Base-by-base conservation (phyloP, 306 rosid species). In the Begonia fuchsioides region DNA sequence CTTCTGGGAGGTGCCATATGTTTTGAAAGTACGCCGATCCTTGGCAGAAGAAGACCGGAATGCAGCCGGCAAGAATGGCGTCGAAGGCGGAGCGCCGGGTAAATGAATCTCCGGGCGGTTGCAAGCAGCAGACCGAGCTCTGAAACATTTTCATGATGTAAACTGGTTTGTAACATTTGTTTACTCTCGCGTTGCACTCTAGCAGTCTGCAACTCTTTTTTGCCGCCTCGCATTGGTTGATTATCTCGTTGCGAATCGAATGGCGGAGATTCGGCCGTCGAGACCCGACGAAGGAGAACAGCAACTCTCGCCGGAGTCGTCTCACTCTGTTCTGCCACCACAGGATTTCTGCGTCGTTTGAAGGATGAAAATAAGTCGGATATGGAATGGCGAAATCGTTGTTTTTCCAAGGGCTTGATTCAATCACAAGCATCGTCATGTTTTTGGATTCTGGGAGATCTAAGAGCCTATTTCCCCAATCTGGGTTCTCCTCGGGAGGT, bases 291-390 rank as follows among this genome's bases (percentile, higher is more conserved):
- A 75, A 75, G 12, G 75, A 64, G 60, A 67, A 75, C 39, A 75
- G 20, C 38, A 35, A 60, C 12, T 40, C 40, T 55, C 81, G 60
- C 35, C 38, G 50, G 17, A 58, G 71, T 43, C 32, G 49, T 45
- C 68, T 63, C 69, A 71, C 62, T 53, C 68, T 53, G 52, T 38
- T 49, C 47, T 75, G 75, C 82, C 77, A 75, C 11, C 54, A 35
- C 19, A 61, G 50, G 43, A 67, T 70, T 14, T 75, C 69, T 2
- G 12, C 38, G 15, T 75, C 77, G 7, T 12, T 63, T 19, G 69
- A 59, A 35, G 82, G 82, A 32, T 71, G 77, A 35, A 75, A 71
- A 55, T 71, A 68, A 3, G 77, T 75, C 6, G 81, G 81, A 51
- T 75, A 75, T 50, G 81, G 77, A 18, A 75, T 75, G 2, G 74